Percentiles rank a stretch among this genome's conserved stretches.
Conservation (phyloP, 2,329 filamentous ascomycete species). For the Fusarium sp. region DNA sequence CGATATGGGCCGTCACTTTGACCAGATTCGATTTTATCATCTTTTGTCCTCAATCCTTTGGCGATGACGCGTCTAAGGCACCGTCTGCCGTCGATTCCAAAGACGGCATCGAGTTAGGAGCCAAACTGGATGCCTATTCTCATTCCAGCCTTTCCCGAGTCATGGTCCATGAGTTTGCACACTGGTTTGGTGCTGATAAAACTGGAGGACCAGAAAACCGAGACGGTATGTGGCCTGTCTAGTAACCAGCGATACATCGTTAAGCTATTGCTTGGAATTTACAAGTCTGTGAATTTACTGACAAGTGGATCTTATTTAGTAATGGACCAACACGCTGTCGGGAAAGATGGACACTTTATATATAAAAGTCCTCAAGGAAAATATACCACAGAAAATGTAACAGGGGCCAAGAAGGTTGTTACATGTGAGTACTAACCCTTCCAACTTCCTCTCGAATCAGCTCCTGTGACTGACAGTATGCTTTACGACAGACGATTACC, state of each 20-base stretch:
- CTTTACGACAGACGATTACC: not conserved
- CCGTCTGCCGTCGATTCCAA: not conserved
- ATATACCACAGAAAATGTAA: not conserved
- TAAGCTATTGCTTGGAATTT: too few relatives aligned
- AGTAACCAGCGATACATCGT: too few relatives aligned
- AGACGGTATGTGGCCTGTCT: not conserved
- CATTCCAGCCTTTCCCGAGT: not conserved
- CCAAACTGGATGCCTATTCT: not conserved
- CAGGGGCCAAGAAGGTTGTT: not conserved
- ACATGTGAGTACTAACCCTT: not conserved
- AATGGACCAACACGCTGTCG: not conserved
- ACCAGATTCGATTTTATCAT: not conserved
- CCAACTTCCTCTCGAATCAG: accelerated
- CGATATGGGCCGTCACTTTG: not conserved
- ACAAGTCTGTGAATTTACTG: accelerated
- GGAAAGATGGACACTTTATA: not conserved
- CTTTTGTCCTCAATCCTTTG: not conserved
- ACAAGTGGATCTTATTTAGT: not conserved
- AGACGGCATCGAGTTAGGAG: not conserved
- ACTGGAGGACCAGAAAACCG: not conserved
- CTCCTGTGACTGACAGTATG: not conserved
- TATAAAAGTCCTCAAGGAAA: not conserved
- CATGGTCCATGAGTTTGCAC: slow-evolving; percentile 4
- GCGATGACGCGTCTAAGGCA: not conserved
- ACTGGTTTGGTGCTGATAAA: not conserved